These are phyloP conservation scores for Guyanaporus albipodus DNA, from an alignment of 768 basidiomycete species.

Conservation along the genomic window DNA sequence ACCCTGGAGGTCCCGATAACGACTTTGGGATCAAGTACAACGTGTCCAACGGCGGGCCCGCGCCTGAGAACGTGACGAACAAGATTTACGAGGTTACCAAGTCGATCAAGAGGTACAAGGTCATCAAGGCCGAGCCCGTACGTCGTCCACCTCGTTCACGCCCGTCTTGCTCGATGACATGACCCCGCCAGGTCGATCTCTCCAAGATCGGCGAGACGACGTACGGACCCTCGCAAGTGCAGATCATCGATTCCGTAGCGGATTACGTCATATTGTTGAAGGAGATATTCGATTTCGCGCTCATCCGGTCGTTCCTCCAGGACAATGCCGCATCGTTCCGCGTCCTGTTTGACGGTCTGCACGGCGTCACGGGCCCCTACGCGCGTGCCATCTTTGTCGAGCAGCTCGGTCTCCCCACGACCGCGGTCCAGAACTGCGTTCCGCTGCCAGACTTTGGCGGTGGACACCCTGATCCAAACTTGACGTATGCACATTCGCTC, in stretches of 20 bases:
- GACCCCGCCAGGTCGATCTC: constrained; percentile 64
- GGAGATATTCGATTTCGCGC: constrained; percentile 89
- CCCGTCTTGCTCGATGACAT: not conserved
- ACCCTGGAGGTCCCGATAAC: constrained; percentile 96
- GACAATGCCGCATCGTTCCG: constrained; percentile 65
- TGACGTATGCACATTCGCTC: constrained; percentile 93
- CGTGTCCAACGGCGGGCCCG: constrained; percentile 94
- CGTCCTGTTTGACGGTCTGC: constrained; percentile 92
- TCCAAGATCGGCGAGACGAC: constrained; percentile 73
- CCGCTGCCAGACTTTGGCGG: constrained; percentile 96
- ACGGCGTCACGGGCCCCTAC: constrained; percentile 97
- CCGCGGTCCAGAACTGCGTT: constrained; percentile 84
- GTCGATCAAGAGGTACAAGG: constrained; percentile 79
- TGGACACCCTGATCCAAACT: constrained; percentile 96
- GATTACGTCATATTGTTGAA: constrained; percentile 85
- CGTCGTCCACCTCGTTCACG: constrained; percentile 31
- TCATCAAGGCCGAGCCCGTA: constrained; percentile 73
- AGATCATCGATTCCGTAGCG: constrained; percentile 90
- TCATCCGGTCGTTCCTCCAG: constrained; percentile 86
- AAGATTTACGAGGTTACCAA: constrained; percentile 92
- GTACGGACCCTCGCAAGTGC: constrained; percentile 80
- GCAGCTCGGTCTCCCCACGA: constrained; percentile 72
- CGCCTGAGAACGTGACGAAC: constrained; percentile 94
- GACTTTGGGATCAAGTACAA: constrained; percentile 99
- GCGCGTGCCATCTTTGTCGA: constrained; percentile 84